Base-by-base conservation (phyloP, 441 rosid species). In the Populus hybrid region DNA sequence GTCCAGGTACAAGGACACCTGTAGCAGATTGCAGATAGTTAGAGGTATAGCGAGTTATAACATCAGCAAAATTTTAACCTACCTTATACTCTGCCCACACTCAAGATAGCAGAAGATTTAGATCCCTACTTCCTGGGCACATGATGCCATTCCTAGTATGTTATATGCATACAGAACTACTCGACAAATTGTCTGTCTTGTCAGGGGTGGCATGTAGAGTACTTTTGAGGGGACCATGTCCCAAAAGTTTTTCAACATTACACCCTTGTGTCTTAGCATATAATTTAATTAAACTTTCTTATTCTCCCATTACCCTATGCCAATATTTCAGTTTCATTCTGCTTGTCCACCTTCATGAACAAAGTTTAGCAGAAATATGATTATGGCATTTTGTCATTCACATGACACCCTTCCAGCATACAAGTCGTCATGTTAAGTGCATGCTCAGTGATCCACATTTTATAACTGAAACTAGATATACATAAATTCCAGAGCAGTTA, bases 1-100 rank as follows among this genome's bases (percentile, higher is more conserved):
- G 88, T 97, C 99, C 82, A 97, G 85, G 79, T 97, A 97, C 85
- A 97, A 86, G 28, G 99, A 97, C 23, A 97, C 99, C 99, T 97
- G 92, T 81, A 84, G 68, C 74, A 72, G 31, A 80, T 73, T 71
- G 42, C 61, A 66, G 45, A 50, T 50, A 50, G 59, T 50, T 4
- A 50, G 7, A 53, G 61, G 21, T 53, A 53, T 4, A 18, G 0
- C n/a, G 8, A 16, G 61, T 16, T 16, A 53, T 53, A 53, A 53
- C 61, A 18, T 18, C 61, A 53, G 61, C 8, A 53, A 53, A 53
- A 53, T 53, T 53, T 53, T 5, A 53, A 53, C 61, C 61, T 53
- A 53, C 21, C 61, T 53, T 53, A 53, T 18, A 16, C 61, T 18
- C 61, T 16, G 61, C 61, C 21, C n/a, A 53, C 61, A 53, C 61